These are phyloP conservation scores for Fusarium fujikuroi DNA, from an alignment of 2,329 filamentous ascomycete genomes.

Conservation along the genomic window DNA sequence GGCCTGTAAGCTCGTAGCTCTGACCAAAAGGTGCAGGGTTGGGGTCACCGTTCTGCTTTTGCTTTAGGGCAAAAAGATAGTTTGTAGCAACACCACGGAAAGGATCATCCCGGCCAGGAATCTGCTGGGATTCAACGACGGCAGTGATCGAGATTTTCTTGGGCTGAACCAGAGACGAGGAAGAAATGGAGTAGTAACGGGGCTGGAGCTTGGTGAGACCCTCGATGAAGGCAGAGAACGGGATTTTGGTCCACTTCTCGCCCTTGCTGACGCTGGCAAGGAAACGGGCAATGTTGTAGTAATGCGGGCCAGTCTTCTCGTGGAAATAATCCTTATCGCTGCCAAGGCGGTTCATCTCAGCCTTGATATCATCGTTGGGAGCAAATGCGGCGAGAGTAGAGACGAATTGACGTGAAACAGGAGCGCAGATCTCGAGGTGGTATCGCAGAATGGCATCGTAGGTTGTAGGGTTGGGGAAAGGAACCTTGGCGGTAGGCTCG, in stretches of 20 bases:
- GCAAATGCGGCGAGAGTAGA: conserved; percentile 89
- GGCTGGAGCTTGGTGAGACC: conserved; percentile 94
- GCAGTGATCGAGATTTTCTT: conserved; percentile 96
- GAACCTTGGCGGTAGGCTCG: conserved; percentile 95
- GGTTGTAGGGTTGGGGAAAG: conserved; percentile 96
- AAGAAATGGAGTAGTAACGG: conserved; percentile 99
- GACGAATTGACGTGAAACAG: conserved; percentile 95
- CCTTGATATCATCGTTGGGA: conserved; percentile 84
- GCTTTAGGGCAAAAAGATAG: conserved; percentile 92
- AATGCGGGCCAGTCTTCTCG: conserved; percentile 80
- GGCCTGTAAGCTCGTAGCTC: conserved; percentile 87
- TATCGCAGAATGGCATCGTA: conserved; percentile 94
- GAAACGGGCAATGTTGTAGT: conserved; percentile 90
- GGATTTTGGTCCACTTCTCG: conserved; percentile 82
- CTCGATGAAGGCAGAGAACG: conserved; percentile 95
- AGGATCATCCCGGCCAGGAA: conserved; percentile 80
- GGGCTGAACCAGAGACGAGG: conserved; percentile 92
- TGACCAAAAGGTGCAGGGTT: conserved; percentile 84
- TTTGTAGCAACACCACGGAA: conserved; percentile 98
- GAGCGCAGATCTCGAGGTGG: conserved; percentile 95
- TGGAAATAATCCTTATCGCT: conserved; percentile 97
- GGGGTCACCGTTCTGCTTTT: conserved; percentile 93
- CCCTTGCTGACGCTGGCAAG: conserved; percentile 78
- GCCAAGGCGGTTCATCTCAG: conserved; percentile 88
- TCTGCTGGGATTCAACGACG: conserved; percentile 84